Base-by-base conservation (phyloP, 140 eudicot species). In the Erigeron philadelphicus region DNA sequence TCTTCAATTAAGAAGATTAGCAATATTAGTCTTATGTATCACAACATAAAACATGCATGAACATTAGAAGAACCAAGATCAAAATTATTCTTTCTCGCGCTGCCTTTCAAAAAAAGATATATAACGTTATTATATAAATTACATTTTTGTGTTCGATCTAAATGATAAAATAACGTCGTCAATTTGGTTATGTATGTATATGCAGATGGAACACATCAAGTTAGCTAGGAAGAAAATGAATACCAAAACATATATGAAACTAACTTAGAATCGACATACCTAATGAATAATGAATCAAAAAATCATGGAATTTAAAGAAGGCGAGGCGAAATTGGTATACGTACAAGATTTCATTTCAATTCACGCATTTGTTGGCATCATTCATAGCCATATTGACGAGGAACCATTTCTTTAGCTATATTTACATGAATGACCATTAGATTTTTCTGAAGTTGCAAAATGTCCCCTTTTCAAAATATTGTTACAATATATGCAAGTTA, bases 231-330 rank as follows among this genome's bases (percentile, higher is more conserved):
- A 21, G 57, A 49, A 75, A 12, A 43, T 44, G 64, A 44, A 23
- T 7, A 64, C 31, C 59, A 64, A 44, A 55, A 56, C 63, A 64
- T 64, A 68, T 21, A 64, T 76, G 54, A 71, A 57, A 38, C 47
- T 7, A 64, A 70, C 43, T 38, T 11, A 53, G 61, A 71, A 63
- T 71, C 45, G 15, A 70, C 77, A 60, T 71, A 77, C 81, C 81
- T 65, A 5, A 1, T 50, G 19, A 50, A 31, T 31, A 4, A 2
- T 48, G 18, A 77, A 64, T 71, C 64, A 44, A 48, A 64, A 47
- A 45, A 55, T 23, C 64, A 38, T 11, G 44, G 68, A 55, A 64
- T 77, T 18, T 61, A 10, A 68, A 35, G 31, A n/a, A n/a, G n/a
- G n/a, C n/a, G n/a, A 61, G 61, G 76, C 11, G 47, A 56, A n/a